Conservation (phyloP, 2,329 filamentous ascomycete species). For the Diaporthe batatas region DNA sequence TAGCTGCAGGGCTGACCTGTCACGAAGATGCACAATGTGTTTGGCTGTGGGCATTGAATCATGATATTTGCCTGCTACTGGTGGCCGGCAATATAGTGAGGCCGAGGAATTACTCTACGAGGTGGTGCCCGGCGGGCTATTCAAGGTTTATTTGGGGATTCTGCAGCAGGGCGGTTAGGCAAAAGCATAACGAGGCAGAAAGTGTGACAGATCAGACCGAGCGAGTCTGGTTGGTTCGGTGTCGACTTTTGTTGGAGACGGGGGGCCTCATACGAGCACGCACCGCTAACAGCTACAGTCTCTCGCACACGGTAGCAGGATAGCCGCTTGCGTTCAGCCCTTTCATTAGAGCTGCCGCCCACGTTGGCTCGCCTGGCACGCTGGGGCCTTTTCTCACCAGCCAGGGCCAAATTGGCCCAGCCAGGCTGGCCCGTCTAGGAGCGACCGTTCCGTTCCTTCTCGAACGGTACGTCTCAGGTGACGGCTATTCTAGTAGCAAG, state of each 20-base stretch:
- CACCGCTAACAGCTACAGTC: neutral
- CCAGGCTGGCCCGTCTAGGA: neutral
- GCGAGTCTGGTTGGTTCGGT: slow-evolving; percentile 15
- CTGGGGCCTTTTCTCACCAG: neutral
- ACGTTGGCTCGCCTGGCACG: neutral
- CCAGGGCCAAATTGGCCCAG: neutral
- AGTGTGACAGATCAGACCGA: slow-evolving; percentile 10
- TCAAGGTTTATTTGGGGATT: slow-evolving; percentile 12
- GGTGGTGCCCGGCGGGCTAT: neutral
- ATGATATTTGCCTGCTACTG: neutral
- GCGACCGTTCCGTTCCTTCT: slow-evolving; percentile 26
- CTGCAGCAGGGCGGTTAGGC: slow-evolving; percentile 19
- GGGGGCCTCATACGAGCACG: neutral
- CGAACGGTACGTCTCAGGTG: slow-evolving; percentile 7
- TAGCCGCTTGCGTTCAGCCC: slow-evolving; percentile 28
- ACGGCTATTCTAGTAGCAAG: slow-evolving; percentile 14
- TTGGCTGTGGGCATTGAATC: neutral
- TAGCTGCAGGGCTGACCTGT: slow-evolving; percentile 23
- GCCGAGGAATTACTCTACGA: neutral
- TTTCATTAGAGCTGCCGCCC: slow-evolving; percentile 27
- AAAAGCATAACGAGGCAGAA: slow-evolving; percentile 10
- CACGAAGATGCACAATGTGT: neutral
- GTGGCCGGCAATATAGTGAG: slow-evolving; percentile 14
- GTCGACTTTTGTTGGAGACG: neutral
- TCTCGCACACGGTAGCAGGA: neutral